These are phyloP conservation scores for Amaranthus tricolor DNA, from an alignment of 179 eudicot genomes.

Conservation along the genomic window DNA sequence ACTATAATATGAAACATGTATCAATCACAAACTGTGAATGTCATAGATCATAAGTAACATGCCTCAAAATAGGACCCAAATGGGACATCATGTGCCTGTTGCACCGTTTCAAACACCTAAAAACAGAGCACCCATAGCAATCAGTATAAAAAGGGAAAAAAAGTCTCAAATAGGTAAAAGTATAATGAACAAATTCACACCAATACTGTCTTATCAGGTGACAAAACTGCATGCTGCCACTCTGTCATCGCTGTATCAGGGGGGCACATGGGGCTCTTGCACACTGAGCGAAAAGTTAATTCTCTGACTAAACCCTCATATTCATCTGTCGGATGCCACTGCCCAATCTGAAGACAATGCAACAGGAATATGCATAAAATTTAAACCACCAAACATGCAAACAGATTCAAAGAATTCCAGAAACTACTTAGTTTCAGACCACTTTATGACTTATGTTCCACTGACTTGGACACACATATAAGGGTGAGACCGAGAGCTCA, in stretches of 20 bases:
- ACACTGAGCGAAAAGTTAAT: constrained; percentile 63
- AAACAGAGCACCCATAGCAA: constrained; percentile 10
- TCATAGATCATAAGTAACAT: constrained; percentile 9
- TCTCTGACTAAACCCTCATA: constrained; percentile 95
- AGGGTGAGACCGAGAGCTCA: background rate
- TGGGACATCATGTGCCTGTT: constrained; percentile 96
- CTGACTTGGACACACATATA: constrained; percentile 2
- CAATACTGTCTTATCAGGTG: constrained; percentile 65
- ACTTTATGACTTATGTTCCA: background rate
- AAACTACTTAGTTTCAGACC: constrained; percentile 7
- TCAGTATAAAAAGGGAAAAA: background rate
- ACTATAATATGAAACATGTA: background rate
- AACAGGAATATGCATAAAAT: constrained; percentile 3
- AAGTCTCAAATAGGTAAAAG: background rate
- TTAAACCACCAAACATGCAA: background rate
- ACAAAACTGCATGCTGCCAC: constrained; percentile 79
- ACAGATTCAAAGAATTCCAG: background rate
- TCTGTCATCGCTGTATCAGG: constrained; percentile 92
- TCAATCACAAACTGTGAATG: background rate
- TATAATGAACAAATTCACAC: constrained; percentile 30
- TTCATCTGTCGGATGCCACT: constrained; percentile 84
- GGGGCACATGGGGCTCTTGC: constrained; percentile 89
- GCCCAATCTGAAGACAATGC: constrained; percentile 55
- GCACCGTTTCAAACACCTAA: constrained; percentile 93
- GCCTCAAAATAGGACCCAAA: constrained; percentile 97